These are phyloP conservation scores for Arabis hirsuta DNA, from an alignment of 345 rosid genomes.

Conservation along the genomic window DNA sequence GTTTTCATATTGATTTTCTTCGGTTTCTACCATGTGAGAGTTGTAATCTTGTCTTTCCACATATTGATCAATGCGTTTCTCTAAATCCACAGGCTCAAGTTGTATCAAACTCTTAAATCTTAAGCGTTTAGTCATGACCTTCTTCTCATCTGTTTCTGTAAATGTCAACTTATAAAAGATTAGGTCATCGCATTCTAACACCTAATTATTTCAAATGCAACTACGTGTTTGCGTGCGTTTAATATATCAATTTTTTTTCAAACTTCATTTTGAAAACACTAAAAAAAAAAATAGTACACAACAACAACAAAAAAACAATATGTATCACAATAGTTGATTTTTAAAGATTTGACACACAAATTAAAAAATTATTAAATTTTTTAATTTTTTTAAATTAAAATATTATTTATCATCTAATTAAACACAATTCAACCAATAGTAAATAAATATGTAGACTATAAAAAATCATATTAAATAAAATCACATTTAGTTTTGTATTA, in stretches of 20 bases:
- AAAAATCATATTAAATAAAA: too few species aligned
- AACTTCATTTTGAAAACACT: neutral
- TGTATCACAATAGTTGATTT: too few species aligned
- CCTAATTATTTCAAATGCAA: neutral
- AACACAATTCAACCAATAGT: too few species aligned
- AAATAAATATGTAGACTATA: too few species aligned
- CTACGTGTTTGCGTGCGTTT: neutral
- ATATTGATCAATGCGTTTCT: constrained; percentile 51
- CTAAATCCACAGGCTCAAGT: constrained; percentile 64
- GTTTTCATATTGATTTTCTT: constrained; percentile 25
- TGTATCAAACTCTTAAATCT: constrained; percentile 51
- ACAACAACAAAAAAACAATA: too few species aligned
- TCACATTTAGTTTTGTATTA: too few species aligned
- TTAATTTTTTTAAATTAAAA: too few species aligned
- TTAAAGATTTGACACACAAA: too few species aligned
- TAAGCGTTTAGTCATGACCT: constrained; percentile 42
- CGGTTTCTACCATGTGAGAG: neutral
- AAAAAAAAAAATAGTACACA: too few species aligned
- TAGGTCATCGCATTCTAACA: neutral
- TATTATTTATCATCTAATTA: too few species aligned
- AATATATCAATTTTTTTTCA: too few species aligned
- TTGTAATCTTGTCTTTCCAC: constrained; percentile 32
- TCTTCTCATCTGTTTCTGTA: constrained; percentile 47
- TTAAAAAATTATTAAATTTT: too few species aligned
- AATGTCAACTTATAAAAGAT: neutral